These are phyloP conservation scores for Papiliotrema terrestris DNA, from an alignment of 1,284 basidiomycete species.

Conservation along the genomic window DNA sequence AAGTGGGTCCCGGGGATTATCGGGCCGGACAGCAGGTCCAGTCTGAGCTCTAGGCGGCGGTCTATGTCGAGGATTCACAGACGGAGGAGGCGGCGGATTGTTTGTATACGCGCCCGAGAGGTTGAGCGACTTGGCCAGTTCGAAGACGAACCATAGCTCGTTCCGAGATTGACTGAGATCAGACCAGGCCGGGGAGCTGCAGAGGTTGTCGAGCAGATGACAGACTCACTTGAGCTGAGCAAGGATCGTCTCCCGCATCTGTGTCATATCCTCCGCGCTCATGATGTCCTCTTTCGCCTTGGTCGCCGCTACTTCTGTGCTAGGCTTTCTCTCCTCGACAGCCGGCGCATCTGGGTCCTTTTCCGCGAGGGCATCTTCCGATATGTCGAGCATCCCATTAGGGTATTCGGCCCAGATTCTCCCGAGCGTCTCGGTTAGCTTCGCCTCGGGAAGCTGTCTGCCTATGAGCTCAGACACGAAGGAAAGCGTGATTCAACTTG, in stretches of 20 bases:
- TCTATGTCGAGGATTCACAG: neutral
- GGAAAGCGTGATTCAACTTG: conserved; percentile 11
- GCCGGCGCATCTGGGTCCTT: conserved; percentile 17
- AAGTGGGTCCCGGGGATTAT: conserved; percentile 22
- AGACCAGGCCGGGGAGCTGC: neutral
- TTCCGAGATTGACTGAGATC: conserved; percentile 37
- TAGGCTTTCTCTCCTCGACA: conserved; percentile 5
- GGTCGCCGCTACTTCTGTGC: conserved; percentile 1
- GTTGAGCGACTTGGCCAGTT: conserved; percentile 39
- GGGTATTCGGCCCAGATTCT: conserved; percentile 45
- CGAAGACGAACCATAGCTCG: conserved; percentile 44
- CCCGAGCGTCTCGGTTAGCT: conserved; percentile 29
- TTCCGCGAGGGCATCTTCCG: conserved; percentile 20
- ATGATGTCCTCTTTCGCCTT: conserved; percentile 22
- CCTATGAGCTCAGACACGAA: neutral
- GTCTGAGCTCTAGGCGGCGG: conserved; percentile 1
- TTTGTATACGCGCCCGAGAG: conserved; percentile 18
- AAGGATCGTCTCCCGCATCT: conserved; percentile 31
- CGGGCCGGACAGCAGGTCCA: neutral
- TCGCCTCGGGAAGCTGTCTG: conserved; percentile 18
- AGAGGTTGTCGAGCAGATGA: no score
- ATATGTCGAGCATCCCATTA: conserved; percentile 35
- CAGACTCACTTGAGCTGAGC: conserved; percentile 36
- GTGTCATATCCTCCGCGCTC: conserved; percentile 37
- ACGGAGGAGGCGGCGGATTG: conserved; percentile 33